Conservation (phyloP, 169 alveolate species). For the Eimeria brunetti region DNA sequence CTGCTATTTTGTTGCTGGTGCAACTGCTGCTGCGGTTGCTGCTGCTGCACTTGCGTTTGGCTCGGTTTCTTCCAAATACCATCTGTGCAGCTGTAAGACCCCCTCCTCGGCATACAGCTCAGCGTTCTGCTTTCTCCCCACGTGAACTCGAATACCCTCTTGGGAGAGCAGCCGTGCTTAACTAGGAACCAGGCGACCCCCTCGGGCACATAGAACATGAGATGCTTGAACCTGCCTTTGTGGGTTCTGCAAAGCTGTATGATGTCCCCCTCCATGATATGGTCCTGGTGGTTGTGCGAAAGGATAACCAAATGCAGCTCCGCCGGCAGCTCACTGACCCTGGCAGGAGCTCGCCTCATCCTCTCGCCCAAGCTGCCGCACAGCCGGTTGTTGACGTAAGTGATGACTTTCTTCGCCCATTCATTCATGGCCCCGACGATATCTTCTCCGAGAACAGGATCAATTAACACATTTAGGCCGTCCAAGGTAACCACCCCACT, state of each 20-base stretch:
- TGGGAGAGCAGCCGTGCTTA: slow-evolving; percentile 66
- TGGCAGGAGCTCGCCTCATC: slow-evolving; percentile 9
- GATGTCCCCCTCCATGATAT: slow-evolving; percentile 68
- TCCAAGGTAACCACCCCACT: slow-evolving; percentile 29
- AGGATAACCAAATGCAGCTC: slow-evolving; percentile 37
- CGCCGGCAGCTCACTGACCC: slow-evolving; percentile 12
- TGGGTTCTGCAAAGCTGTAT: not conserved
- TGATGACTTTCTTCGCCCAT: slow-evolving; percentile 23
- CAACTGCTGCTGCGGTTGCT: not conserved
- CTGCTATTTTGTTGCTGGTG: not conserved
- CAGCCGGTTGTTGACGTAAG: not conserved
- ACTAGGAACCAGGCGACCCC: slow-evolving; percentile 67
- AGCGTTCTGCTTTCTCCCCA: slow-evolving; percentile 73
- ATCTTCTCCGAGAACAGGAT: slow-evolving; percentile 67
- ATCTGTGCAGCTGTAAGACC: slow-evolving; percentile 53
- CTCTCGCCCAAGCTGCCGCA: slow-evolving; percentile 76
- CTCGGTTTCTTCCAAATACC: slow-evolving; percentile 40
- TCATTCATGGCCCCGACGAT: slow-evolving; percentile 55
- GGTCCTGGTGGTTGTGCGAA: slow-evolving; percentile 75
- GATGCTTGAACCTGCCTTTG: slow-evolving; percentile 6
- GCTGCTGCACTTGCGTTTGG: not conserved
- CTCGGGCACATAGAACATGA: slow-evolving; percentile 70
- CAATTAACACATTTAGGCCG: slow-evolving; percentile 57
- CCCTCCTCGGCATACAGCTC: slow-evolving; percentile 45
- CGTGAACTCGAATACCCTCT: slow-evolving; percentile 53